A percentile compares a stretch with the other conserved stretches of the same genome.
phyloP scores from a whole-genome alignment of 805 yeast species.

The Lipomyces mesembrius region DNA sequence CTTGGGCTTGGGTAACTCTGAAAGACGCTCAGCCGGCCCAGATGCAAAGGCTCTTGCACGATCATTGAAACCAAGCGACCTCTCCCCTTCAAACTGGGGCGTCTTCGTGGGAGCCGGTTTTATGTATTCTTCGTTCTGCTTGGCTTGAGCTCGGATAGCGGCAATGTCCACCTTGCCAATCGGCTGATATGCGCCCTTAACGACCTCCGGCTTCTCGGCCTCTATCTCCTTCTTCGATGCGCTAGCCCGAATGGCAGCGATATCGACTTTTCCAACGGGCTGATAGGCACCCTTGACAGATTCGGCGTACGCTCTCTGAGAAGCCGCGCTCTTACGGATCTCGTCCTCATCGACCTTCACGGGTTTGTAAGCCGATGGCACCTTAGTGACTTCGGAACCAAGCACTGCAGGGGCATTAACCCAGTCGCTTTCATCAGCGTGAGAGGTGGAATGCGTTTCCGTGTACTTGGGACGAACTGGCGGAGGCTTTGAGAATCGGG shows the following conservation, averaged over 20 bases:
- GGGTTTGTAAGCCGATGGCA: constrained; percentile 54
- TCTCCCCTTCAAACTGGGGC: constrained; percentile 38
- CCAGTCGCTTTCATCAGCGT: constrained; percentile 65
- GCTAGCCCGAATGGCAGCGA: constrained; percentile 51
- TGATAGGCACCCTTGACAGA: constrained; percentile 56
- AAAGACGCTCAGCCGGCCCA: constrained; percentile 55
- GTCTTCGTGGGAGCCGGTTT: constrained; percentile 23
- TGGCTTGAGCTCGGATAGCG: constrained; percentile 49
- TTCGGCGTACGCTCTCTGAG: constrained; percentile 34
- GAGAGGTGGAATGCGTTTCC: constrained; percentile 37
- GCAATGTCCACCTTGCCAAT: constrained; percentile 63
- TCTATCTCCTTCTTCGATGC: constrained; percentile 31
- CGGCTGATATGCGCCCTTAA: constrained; percentile 61
- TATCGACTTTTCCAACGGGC: constrained; percentile 66
- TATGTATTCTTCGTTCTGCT: constrained; percentile 23
- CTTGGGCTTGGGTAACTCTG: constrained; percentile 69
- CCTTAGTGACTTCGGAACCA: constrained; percentile 46
- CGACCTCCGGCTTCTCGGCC: constrained; percentile 39
- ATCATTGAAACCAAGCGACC: constrained; percentile 42
- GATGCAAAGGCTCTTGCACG: constrained; percentile 45
- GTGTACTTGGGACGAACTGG: constrained; percentile 47
- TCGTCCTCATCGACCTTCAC: constrained; percentile 45
- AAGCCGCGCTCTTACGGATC: constrained; percentile 41
- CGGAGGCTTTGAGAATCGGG: constrained; percentile 39
- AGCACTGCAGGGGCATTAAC: constrained; percentile 55